Percentiles rank a stretch among this genome's conserved stretches.
Evolutionary conservation across 1,139 yeast genomes (phyloP).

Genomic region (Blastobotrys illinoisensis): DNA sequence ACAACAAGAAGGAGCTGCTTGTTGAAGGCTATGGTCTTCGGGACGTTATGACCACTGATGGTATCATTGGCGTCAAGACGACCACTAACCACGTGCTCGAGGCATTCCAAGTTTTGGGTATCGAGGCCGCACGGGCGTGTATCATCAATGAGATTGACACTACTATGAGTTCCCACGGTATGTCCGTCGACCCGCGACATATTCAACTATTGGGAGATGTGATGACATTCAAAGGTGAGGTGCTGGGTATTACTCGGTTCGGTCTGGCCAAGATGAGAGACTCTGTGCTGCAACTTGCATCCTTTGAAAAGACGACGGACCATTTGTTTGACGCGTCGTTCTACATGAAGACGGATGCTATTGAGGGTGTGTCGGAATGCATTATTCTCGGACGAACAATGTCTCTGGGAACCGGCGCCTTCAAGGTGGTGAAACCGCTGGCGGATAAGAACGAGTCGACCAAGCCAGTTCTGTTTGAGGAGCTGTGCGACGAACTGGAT

Average conservation of each 20-base stretch:
- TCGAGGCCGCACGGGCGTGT: slow-evolving; percentile 94
- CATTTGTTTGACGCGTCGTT: slow-evolving; percentile 98
- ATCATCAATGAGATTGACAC: slow-evolving; percentile 93
- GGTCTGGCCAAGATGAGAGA: slow-evolving; percentile 99
- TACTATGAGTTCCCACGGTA: slow-evolving; percentile 98
- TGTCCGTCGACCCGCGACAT: slow-evolving; percentile 99
- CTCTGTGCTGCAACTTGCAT: slow-evolving; percentile 91
- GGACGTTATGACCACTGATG: slow-evolving; percentile 96
- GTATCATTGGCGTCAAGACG: slow-evolving; percentile 85
- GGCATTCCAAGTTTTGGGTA: slow-evolving; percentile 84
- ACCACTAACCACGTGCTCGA: slow-evolving; percentile 89
- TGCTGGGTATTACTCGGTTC: slow-evolving; percentile 94
- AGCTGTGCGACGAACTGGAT: slow-evolving; percentile 17
- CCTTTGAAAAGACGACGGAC: slow-evolving; percentile 97
- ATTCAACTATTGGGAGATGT: slow-evolving; percentile 96
- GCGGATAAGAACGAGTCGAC: slow-evolving; percentile 13
- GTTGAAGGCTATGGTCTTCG: slow-evolving; percentile 98
- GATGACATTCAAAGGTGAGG: slow-evolving; percentile 98
- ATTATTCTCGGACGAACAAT: slow-evolving; percentile 96
- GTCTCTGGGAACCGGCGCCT: slow-evolving; percentile 97
- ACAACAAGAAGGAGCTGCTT: slow-evolving; percentile 79
- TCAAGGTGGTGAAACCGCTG: slow-evolving; percentile 52
- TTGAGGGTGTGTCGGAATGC: slow-evolving; percentile 98
- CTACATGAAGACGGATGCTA: slow-evolving; percentile 90
- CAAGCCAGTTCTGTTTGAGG: slow-evolving; percentile 28